These are phyloP conservation scores for Deinandra increscens DNA, from an alignment of 129 eudicot genomes.

Conservation along the genomic window DNA sequence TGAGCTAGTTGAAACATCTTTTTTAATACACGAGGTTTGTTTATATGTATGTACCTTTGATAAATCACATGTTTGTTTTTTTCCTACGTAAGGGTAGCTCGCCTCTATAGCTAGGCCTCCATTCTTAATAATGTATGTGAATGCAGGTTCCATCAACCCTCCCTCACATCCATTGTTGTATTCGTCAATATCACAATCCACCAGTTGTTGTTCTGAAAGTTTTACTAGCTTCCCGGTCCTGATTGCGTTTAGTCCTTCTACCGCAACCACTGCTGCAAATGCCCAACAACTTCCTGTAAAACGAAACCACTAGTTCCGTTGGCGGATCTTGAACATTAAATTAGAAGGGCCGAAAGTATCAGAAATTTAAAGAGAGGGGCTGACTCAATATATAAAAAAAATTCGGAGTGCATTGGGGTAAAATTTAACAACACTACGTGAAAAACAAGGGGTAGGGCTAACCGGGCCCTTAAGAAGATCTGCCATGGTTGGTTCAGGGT, in stretches of 20 bases:
- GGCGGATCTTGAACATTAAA: too few relatives aligned
- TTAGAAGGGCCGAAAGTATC: too few relatives aligned
- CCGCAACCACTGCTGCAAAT: slow-evolving; percentile 65
- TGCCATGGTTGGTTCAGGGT: too few relatives aligned
- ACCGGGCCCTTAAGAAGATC: too few relatives aligned
- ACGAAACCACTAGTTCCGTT: too few relatives aligned
- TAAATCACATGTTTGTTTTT: slow-evolving; percentile 50
- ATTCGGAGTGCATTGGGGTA: too few relatives aligned
- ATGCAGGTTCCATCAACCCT: slow-evolving; percentile 77
- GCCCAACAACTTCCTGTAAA: slow-evolving; percentile 85
- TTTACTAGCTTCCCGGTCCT: slow-evolving; percentile 56
- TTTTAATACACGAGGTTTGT: background rate
- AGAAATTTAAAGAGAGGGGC: too few relatives aligned
- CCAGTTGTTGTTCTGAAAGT: slow-evolving; percentile 74
- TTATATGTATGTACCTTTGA: slow-evolving; percentile 31
- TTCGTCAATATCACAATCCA: slow-evolving; percentile 59
- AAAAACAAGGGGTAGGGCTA: too few relatives aligned
- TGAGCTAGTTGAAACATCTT: background rate
- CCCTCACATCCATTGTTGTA: slow-evolving; percentile 65
- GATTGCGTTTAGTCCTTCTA: slow-evolving; percentile 69
- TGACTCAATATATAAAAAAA: too few relatives aligned
- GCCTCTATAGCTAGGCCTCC: slow-evolving; percentile 70
- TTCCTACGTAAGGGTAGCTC: slow-evolving; percentile 62
- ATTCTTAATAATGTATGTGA: slow-evolving; percentile 44
- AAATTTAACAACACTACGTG: too few relatives aligned